Evolutionary conservation across 192 early-diverging fungal species (phyloP).

Genomic region (Coemansia sp.): DNA sequence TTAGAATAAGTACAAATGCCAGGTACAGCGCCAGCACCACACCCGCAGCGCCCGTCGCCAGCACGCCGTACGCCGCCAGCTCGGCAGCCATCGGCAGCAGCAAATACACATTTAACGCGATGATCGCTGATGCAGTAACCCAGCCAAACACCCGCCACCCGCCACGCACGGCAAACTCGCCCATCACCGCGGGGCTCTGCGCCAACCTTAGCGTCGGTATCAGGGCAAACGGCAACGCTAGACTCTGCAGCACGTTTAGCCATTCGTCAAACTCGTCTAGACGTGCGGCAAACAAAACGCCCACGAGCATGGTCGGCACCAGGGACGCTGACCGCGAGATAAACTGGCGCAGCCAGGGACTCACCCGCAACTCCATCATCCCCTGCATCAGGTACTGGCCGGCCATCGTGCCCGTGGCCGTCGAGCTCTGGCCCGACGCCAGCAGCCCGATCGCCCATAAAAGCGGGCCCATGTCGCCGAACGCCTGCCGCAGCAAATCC

Average conservation of each 20-base stretch:
- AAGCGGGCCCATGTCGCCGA: slow-evolving; percentile 60
- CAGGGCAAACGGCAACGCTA: slow-evolving; percentile 62
- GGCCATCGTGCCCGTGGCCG: slow-evolving; percentile 87
- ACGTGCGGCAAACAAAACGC: slow-evolving; percentile 52
- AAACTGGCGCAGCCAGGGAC: slow-evolving; percentile 60
- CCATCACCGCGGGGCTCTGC: slow-evolving; percentile 53
- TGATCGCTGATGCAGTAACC: slow-evolving; percentile 50
- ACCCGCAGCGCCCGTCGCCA: slow-evolving; percentile 11
- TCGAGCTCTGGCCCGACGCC: slow-evolving; percentile 76
- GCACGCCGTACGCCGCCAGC: slow-evolving; percentile 16
- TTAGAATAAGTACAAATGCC: slow-evolving; percentile 19
- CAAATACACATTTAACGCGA: slow-evolving; percentile 56
- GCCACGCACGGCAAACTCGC: slow-evolving; percentile 30
- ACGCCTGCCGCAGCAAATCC: slow-evolving; percentile 50
- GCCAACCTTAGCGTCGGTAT: slow-evolving; percentile 62
- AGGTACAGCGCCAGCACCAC: slow-evolving; percentile 21
- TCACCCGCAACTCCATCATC: slow-evolving; percentile 62
- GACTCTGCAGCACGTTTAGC: slow-evolving; percentile 65
- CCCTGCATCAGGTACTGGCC: slow-evolving; percentile 89
- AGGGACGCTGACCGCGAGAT: slow-evolving; percentile 60
- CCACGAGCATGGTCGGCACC: slow-evolving; percentile 64
- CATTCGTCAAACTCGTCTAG: slow-evolving; percentile 67
- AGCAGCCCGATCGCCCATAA: slow-evolving; percentile 83
- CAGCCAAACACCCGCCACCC: slow-evolving; percentile 42
- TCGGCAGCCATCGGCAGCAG: slow-evolving; percentile 36